Evolutionary conservation across 257 asterid genomes (phyloP).

Genomic region (Thymus mandschuricus): DNA sequence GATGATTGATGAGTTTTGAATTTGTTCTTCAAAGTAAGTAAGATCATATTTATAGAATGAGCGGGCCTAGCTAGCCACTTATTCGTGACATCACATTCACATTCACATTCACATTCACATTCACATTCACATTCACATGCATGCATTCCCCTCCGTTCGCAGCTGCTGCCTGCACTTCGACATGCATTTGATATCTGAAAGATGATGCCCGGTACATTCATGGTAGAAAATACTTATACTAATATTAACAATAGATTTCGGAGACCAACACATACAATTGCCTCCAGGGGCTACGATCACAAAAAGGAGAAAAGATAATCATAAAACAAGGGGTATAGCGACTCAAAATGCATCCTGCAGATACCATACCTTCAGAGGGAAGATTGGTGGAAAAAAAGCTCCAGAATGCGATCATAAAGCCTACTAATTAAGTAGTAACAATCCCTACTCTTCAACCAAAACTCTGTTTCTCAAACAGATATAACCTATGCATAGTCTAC

Average conservation of each 20-base stretch:
- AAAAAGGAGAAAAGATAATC: background rate
- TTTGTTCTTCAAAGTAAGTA: too few species aligned
- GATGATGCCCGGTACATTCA: conserved; percentile 27
- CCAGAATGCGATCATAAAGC: background rate
- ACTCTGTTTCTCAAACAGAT: background rate
- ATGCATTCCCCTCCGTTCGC: too few species aligned
- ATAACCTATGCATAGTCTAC: background rate
- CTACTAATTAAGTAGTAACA: background rate
- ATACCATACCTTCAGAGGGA: background rate
- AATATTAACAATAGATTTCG: background rate
- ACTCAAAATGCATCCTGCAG: background rate
- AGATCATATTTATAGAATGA: too few species aligned
- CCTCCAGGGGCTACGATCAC: background rate
- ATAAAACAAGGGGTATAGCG: background rate
- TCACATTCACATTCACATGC: too few species aligned
- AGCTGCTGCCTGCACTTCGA: too few species aligned
- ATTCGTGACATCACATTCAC: too few species aligned
- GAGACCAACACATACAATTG: background rate
- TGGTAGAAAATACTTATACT: conserved; percentile 17
- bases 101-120: too few species aligned
- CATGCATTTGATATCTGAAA: conserved; percentile 59
- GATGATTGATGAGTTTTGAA: too few species aligned
- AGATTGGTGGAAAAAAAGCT: background rate
- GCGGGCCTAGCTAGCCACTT: too few species aligned
- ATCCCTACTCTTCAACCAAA: background rate